These are phyloP conservation scores for Hura crepitans DNA, from an alignment of 441 rosid species.

Conservation along the genomic window DNA sequence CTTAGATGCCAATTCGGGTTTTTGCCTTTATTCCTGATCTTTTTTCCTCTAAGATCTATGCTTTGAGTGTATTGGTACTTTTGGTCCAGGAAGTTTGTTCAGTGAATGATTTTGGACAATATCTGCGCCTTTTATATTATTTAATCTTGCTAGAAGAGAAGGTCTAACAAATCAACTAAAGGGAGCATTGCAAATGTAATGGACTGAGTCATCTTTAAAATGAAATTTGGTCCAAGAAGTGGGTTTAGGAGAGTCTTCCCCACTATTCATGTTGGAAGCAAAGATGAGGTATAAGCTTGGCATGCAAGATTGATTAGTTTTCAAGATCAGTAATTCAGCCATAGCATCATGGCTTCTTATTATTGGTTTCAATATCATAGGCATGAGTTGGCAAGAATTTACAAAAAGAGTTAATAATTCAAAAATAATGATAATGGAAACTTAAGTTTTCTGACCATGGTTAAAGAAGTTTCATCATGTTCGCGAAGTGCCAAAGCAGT, in stretches of 20 bases:
- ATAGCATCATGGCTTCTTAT: too few relatives aligned
- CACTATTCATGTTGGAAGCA: not conserved
- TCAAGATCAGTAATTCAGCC: too few relatives aligned
- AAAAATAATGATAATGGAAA: too few relatives aligned
- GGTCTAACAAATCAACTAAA: too few relatives aligned
- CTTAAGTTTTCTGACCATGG: too few relatives aligned
- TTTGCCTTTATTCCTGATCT: not conserved
- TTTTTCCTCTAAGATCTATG: not conserved
- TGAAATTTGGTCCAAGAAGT: not conserved
- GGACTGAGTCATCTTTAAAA: too few relatives aligned
- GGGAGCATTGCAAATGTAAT: too few relatives aligned
- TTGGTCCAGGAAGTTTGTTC: not conserved
- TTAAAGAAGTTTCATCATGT: not conserved
- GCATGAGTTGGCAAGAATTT: not conserved
- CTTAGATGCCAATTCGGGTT: not conserved
- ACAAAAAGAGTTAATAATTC: not conserved
- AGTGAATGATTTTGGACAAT: not conserved
- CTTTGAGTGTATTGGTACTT: not conserved
- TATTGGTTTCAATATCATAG: not conserved
- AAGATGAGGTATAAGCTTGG: not conserved
- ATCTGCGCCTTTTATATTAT: too few relatives aligned
- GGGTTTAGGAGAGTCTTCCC: not conserved
- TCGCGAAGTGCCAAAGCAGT: not conserved
- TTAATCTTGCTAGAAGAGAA: too few relatives aligned
- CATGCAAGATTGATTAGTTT: not conserved